Percentiles rank a stretch among this genome's conserved stretches.
These are phyloP conservation scores for Sungouiozyma ichnusensis DNA, from an alignment of 805 yeast species.

Conservation along the genomic window DNA sequence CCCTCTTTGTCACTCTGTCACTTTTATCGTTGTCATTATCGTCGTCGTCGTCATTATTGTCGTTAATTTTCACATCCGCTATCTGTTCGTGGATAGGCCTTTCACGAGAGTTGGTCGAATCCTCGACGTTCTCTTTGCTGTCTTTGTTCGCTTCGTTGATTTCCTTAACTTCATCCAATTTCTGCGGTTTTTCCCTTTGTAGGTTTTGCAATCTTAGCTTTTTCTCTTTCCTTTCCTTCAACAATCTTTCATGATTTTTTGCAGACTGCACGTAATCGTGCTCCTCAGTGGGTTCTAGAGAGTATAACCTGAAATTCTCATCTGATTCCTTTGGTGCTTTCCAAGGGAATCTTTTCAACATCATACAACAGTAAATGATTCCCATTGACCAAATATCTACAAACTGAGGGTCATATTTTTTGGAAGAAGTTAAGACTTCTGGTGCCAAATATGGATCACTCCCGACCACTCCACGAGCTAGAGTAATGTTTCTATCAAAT, in stretches of 20 bases:
- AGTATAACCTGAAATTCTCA: conserved; percentile 55
- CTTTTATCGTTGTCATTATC: conserved; percentile 45
- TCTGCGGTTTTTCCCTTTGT: neutral
- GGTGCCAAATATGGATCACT: conserved; percentile 83
- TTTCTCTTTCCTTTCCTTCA: conserved; percentile 35
- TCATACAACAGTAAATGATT: conserved; percentile 78
- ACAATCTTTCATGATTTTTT: conserved; percentile 51
- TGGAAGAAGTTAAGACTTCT: conserved; percentile 44
- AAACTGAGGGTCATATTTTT: conserved; percentile 58
- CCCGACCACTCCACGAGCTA: conserved; percentile 70
- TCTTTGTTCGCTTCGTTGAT: no score
- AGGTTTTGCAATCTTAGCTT: neutral
- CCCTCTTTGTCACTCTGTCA: conserved; percentile 61
- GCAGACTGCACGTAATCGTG: conserved; percentile 69
- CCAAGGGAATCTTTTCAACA: conserved; percentile 78
- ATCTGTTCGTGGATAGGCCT: neutral
- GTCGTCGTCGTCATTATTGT: conserved; percentile 53
- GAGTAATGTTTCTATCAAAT: conserved; percentile 44
- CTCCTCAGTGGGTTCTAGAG: conserved; percentile 56
- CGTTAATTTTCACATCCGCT: conserved; percentile 9
- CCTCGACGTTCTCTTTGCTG: no score
- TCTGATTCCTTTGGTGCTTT: conserved; percentile 63
- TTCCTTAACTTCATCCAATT: neutral
- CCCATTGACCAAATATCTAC: conserved; percentile 82
- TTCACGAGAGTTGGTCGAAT: no score